Evolutionary conservation across 306 rosid species (phyloP).

Genomic region (Notholithocarpus densiflorus): DNA sequence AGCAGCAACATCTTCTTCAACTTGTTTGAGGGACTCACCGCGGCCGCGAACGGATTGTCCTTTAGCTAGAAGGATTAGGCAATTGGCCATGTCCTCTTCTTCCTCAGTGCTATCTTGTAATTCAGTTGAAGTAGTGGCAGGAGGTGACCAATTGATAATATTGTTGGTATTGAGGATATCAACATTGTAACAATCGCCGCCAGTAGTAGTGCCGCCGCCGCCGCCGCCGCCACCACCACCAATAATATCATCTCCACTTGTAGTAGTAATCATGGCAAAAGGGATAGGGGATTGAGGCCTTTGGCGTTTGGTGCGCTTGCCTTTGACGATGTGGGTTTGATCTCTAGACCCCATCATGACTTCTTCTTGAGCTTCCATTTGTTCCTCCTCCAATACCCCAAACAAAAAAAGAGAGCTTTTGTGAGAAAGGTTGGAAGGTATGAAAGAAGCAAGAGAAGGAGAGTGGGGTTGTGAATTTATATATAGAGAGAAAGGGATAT

Average conservation of each 20-base stretch:
- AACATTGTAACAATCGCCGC: background rate
- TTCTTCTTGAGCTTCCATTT: slow-evolving; percentile 69
- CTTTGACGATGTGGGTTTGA: slow-evolving; percentile 50
- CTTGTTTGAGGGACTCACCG: slow-evolving; percentile 18
- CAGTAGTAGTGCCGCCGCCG: background rate
- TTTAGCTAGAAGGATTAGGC: slow-evolving; percentile 77
- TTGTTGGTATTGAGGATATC: background rate
- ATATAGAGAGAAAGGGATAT: slow-evolving; percentile 8
- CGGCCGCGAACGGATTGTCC: slow-evolving; percentile 41
- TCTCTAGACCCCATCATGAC: slow-evolving; percentile 46
- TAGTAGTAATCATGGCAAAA: slow-evolving; percentile 36
- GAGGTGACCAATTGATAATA: slow-evolving; percentile 24
- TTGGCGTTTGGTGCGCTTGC: slow-evolving; percentile 85
- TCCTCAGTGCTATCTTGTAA: slow-evolving; percentile 47
- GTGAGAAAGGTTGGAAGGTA: slow-evolving; percentile 37
- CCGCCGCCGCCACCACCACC: slow-evolving; percentile 23
- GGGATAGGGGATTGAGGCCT: slow-evolving; percentile 89
- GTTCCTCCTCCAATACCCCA: slow-evolving; percentile 26
- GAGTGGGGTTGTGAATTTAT: slow-evolving; percentile 24
- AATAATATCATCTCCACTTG: background rate
- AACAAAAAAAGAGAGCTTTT: slow-evolving; percentile 17
- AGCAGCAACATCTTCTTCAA: slow-evolving; percentile 19
- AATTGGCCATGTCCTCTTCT: slow-evolving; percentile 88
- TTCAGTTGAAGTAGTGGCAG: slow-evolving; percentile 41
- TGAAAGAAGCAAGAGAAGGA: slow-evolving; percentile 54